Percentiles rank a stretch among this genome's conserved stretches.
phyloP scores from a whole-genome alignment of 75 land plant genomes.

The Adiantum capillusveneris region DNA sequence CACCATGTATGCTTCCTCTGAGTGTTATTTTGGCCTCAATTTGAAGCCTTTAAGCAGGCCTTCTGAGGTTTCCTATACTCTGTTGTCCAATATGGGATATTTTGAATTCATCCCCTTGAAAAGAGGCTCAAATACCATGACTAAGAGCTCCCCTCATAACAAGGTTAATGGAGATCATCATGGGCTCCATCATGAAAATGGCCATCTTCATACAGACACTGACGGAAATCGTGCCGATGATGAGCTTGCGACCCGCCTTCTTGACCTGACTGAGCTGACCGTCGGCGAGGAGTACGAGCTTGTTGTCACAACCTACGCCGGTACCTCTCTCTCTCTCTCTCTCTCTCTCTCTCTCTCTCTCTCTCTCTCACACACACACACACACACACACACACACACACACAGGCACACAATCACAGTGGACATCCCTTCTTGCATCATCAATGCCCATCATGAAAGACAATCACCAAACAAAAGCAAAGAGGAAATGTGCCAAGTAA shows the following conservation, averaged over 20 bases:
- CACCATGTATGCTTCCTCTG: constrained; percentile 74
- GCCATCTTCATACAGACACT: no score
- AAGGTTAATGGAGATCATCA: no score
- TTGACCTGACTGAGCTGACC: constrained; percentile 52
- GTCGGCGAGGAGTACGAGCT: constrained; percentile 88
- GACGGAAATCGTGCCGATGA: not conserved
- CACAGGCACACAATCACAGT: no score
- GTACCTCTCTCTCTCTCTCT: constrained; percentile 19
- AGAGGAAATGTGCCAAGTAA: no score
- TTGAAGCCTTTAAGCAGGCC: constrained; percentile 50
- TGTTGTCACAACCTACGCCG: constrained; percentile 76
- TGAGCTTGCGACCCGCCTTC: constrained; percentile 8
- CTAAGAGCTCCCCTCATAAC: no score
- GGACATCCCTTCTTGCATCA: no score
- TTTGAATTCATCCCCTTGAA: constrained; percentile 65
- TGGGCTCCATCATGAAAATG: no score
- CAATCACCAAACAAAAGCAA: no score
- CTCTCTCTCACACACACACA: constrained; percentile 11
- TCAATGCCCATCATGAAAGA: no score
- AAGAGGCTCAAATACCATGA: no score
- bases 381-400: constrained; percentile 8
- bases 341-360: constrained; percentile 15
- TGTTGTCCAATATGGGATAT: constrained; percentile 69
- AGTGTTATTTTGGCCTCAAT: constrained; percentile 80
- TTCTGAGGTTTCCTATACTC: constrained; percentile 51